Conservation (phyloP, 2,329 filamentous ascomycete genomes). For the Falciphora oryzae region DNA sequence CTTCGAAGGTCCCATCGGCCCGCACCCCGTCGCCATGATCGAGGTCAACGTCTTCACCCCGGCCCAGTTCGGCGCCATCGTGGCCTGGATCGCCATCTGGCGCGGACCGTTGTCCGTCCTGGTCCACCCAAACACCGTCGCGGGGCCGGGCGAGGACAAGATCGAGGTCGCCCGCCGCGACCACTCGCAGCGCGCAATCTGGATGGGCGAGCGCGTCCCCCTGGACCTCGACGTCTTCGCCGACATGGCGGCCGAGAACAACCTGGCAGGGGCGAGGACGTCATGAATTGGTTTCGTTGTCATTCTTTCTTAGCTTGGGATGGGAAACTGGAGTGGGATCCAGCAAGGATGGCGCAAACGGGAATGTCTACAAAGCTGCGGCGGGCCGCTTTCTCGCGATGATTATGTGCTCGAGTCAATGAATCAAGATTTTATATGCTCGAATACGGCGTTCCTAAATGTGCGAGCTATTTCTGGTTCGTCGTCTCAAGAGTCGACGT, state of each 20-base stretch:
- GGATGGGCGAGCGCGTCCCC: constrained; percentile 64
- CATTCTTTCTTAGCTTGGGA: too few species aligned
- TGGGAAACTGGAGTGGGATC: too few species aligned
- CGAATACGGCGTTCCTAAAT: too few species aligned
- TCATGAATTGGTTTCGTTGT: neutral
- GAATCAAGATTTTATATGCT: too few species aligned
- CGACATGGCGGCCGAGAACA: constrained; percentile 17
- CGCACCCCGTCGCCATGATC: constrained; percentile 83
- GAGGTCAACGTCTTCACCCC: constrained; percentile 86
- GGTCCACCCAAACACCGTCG: constrained; percentile 76
- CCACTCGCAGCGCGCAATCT: constrained; percentile 64
- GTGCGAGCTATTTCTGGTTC: too few species aligned
- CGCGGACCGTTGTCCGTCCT: constrained; percentile 73
- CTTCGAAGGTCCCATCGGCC: constrained; percentile 73
- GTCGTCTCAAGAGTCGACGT: too few species aligned
- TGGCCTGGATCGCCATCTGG: constrained; percentile 79
- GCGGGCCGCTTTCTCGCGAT: too few species aligned
- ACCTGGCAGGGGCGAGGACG: neutral
- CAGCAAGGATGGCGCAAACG: too few species aligned
- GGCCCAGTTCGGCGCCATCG: constrained; percentile 81
- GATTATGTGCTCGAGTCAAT: too few species aligned
- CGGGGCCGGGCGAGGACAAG: constrained; percentile 21
- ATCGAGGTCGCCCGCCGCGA: constrained; percentile 39
- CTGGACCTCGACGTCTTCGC: constrained; percentile 51
- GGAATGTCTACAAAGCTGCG: too few species aligned